Evolutionary conservation across 805 yeast genomes (phyloP).

Genomic region (Diddensiella transvaalensis): DNA sequence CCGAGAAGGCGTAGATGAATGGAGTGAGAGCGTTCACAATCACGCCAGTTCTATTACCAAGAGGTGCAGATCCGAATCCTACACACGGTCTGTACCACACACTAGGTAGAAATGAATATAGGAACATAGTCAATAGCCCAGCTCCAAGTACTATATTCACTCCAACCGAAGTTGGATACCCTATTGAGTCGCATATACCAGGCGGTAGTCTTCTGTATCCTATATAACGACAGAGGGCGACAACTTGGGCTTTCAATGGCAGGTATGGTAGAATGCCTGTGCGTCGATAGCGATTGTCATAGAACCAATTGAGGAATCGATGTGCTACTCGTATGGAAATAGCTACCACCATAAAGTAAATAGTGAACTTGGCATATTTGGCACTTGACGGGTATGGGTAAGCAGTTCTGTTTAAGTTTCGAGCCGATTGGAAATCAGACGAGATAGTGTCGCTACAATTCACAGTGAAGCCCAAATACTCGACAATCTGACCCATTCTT

Average conservation of each 20-base stretch:
- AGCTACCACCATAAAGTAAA: slow-evolving; percentile 16
- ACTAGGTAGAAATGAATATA: slow-evolving; percentile 16
- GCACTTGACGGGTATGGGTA: slow-evolving; percentile 10
- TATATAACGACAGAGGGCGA: slow-evolving; percentile 14
- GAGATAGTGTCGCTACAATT: slow-evolving; percentile 1
- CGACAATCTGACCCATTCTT: no score
- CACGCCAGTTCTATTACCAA: slow-evolving; percentile 21
- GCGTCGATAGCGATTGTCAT: slow-evolving; percentile 6
- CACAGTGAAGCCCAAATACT: background rate
- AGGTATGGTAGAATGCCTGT: background rate
- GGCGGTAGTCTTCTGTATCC: slow-evolving; percentile 18
- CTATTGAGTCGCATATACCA: background rate
- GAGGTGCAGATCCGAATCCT: slow-evolving; percentile 22
- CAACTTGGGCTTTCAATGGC: slow-evolving; percentile 1
- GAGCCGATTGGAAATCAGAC: slow-evolving; percentile 11
- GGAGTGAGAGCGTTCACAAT: slow-evolving; percentile 25
- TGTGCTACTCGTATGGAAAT: slow-evolving; percentile 10
- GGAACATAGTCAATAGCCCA: slow-evolving; percentile 11
- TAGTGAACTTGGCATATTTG: slow-evolving; percentile 17
- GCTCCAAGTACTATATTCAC: slow-evolving; percentile 3
- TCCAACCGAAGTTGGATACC: slow-evolving; percentile 17
- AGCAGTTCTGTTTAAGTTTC: slow-evolving; percentile 7
- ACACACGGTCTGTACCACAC: slow-evolving; percentile 19
- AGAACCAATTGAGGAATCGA: slow-evolving; percentile 6
- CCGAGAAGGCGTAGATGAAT: slow-evolving; percentile 20